phyloP scores from a whole-genome alignment of 2,329 filamentous ascomycete genomes.

The Intubia oerlemansii region DNA sequence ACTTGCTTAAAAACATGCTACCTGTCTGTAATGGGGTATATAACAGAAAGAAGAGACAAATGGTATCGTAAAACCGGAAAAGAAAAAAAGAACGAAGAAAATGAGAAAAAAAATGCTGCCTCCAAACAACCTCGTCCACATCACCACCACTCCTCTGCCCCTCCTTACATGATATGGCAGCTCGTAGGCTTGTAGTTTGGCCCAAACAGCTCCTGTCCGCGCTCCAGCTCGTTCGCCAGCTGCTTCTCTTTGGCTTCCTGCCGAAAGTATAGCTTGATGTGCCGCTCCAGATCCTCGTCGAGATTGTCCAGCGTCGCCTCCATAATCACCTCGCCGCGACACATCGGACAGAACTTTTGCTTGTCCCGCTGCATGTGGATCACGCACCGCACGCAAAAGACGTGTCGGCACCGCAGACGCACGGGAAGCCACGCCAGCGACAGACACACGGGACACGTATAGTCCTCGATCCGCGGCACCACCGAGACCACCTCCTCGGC shows the following conservation, averaged over 20 bases:
- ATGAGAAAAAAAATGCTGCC: not conserved
- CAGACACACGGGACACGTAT: conserved; percentile 62
- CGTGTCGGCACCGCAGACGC: conserved; percentile 50
- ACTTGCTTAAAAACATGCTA: too few relatives aligned
- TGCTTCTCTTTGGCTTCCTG: conserved; percentile 47
- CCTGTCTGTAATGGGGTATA: not conserved
- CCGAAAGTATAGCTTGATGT: conserved; percentile 56
- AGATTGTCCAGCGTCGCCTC: conserved; percentile 50
- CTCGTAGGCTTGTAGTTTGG: conserved; percentile 36
- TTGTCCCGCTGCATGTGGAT: conserved; percentile 55
- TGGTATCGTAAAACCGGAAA: too few relatives aligned
- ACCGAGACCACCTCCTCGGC: conserved; percentile 48
- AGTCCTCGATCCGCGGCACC: conserved; percentile 69
- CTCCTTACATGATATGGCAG: conserved; percentile 36
- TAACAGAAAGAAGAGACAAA: not conserved
- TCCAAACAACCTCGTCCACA: not conserved
- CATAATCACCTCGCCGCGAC: conserved; percentile 50
- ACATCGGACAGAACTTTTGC: conserved; percentile 53
- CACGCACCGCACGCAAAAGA: conserved; percentile 70
- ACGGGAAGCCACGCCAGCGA: conserved; percentile 64
- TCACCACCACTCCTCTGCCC: too few relatives aligned
- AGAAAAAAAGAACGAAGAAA: not conserved
- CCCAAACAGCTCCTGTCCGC: conserved; percentile 53
- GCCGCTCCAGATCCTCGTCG: conserved; percentile 45
- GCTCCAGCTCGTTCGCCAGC: conserved; percentile 50